phyloP scores from a whole-genome alignment of 805 yeast species.

The Grigorovia yakushimaensis region DNA sequence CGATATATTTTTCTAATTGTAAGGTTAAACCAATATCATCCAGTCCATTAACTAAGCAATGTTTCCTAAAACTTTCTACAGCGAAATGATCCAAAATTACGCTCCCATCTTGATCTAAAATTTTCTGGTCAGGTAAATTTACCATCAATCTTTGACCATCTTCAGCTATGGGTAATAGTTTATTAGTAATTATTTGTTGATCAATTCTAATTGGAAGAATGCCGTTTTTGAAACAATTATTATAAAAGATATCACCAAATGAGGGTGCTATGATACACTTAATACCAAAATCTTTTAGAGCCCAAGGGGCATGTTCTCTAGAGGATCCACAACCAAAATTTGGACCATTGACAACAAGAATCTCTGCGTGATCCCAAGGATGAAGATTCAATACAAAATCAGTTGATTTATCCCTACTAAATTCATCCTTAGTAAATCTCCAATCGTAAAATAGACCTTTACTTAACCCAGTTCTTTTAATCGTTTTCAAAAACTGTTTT shows the following conservation, averaged over 20 bases:
- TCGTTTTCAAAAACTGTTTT: constrained; percentile 94
- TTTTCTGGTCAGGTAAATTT: constrained; percentile 82
- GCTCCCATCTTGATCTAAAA: constrained; percentile 55
- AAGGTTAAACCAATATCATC: constrained; percentile 95
- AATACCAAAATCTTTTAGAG: constrained; percentile 94
- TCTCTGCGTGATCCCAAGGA: constrained; percentile 72
- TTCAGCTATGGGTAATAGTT: constrained; percentile 71
- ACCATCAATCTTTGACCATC: constrained; percentile 60
- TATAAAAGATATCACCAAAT: constrained; percentile 96
- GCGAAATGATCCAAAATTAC: constrained; percentile 77
- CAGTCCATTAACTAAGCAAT: constrained; percentile 86
- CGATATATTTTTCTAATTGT: constrained; percentile 73
- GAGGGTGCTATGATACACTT: constrained; percentile 94
- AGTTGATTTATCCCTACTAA: constrained; percentile 71
- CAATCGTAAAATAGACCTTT: constrained; percentile 87
- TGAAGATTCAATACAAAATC: constrained; percentile 82
- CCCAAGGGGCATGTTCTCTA: constrained; percentile 99
- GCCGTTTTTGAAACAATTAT: constrained; percentile 94
- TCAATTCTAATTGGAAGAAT: constrained; percentile 87
- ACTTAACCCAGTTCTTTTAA: constrained; percentile 89
- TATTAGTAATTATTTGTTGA: constrained; percentile 58
- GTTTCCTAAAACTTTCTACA: constrained; percentile 85
- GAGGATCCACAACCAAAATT: constrained; percentile 99
- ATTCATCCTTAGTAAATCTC: constrained; percentile 59
- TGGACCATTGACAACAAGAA: constrained; percentile 86